A percentile compares a stretch with the other conserved stretches of the same genome.
These are phyloP conservation scores for Geosmithia flava DNA, from an alignment of 2,329 filamentous ascomycete species.

Conservation along the genomic window DNA sequence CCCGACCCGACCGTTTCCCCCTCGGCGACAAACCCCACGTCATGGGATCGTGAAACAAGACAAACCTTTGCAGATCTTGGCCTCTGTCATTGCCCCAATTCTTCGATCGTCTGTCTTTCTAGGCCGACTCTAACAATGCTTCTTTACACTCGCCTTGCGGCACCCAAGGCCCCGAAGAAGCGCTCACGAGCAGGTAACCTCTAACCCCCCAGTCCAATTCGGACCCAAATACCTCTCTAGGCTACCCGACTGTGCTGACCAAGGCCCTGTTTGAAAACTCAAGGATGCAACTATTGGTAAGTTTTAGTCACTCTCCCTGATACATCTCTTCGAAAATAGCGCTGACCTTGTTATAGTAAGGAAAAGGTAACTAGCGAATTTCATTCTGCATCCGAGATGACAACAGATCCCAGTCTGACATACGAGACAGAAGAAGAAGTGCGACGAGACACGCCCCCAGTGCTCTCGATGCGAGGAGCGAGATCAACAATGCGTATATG, in stretches of 20 bases:
- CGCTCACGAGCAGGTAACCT: constrained; percentile 46
- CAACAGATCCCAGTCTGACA: not conserved
- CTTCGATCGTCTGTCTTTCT: not conserved
- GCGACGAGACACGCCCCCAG: constrained; percentile 37
- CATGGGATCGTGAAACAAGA: not conserved
- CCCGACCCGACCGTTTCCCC: not conserved
- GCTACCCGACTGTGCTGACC: not conserved
- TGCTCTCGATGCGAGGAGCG: constrained; percentile 39
- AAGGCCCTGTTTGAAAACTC: not conserved
- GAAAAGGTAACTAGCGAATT: constrained; percentile 31
- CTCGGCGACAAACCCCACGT: not conserved
- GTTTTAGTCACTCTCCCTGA: constrained; percentile 8
- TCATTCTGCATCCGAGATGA: not conserved
- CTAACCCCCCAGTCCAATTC: not conserved
- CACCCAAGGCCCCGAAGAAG: constrained; percentile 45
- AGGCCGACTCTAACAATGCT: constrained; percentile 27
- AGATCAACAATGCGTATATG: constrained; percentile 35
- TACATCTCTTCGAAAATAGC: constrained; percentile 2
- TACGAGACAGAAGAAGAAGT: constrained; percentile 41
- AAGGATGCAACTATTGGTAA: constrained; percentile 41
- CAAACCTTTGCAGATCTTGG: not conserved
- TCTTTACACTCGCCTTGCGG: constrained; percentile 43
- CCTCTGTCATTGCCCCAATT: not conserved
- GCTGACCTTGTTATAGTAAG: constrained; percentile 24
- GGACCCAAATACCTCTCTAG: constrained; percentile 1